These are phyloP conservation scores for Cystobasidium slooffiae DNA, from an alignment of 1,284 basidiomycete species.

Conservation along the genomic window DNA sequence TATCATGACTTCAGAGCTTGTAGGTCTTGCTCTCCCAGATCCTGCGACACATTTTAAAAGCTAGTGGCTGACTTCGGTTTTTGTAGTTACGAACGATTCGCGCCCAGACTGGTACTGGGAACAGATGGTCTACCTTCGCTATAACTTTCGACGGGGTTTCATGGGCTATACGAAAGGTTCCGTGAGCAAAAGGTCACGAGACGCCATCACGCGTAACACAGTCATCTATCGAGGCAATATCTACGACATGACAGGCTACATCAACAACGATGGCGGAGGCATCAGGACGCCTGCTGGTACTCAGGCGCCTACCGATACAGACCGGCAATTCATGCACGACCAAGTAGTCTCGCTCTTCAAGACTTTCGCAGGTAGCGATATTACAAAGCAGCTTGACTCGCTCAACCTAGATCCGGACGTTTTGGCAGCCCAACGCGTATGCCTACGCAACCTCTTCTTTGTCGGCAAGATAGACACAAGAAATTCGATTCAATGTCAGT, in stretches of 20 bases:
- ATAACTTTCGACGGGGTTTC: conserved; percentile 84
- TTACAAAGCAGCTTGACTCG: conserved; percentile 75
- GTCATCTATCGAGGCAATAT: conserved; percentile 82
- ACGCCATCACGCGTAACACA: conserved; percentile 62
- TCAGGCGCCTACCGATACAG: conserved; percentile 64
- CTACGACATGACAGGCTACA: conserved; percentile 86
- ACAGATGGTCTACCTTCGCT: conserved; percentile 69
- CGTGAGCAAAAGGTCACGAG: conserved; percentile 70
- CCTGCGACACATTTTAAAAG: neutral
- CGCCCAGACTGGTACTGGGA: conserved; percentile 89
- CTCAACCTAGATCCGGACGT: conserved; percentile 69
- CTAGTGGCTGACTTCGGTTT: conserved; percentile 10
- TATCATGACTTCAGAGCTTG: conserved; percentile 95
- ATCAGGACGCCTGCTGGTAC: conserved; percentile 67
- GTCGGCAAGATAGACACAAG: conserved; percentile 91
- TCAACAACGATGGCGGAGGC: conserved; percentile 60
- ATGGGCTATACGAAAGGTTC: conserved; percentile 82
- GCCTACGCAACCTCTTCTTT: conserved; percentile 89
- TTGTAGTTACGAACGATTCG: conserved; percentile 70
- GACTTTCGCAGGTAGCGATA: conserved; percentile 77
- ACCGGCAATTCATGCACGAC: conserved; percentile 75
- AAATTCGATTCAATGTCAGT: conserved; percentile 85
- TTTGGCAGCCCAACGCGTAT: conserved; percentile 79
- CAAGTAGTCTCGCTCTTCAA: conserved; percentile 80
- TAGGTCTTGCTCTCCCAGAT: neutral